These are phyloP conservation scores for Lactarius quietus DNA, from an alignment of 768 basidiomycete genomes.

Conservation along the genomic window DNA sequence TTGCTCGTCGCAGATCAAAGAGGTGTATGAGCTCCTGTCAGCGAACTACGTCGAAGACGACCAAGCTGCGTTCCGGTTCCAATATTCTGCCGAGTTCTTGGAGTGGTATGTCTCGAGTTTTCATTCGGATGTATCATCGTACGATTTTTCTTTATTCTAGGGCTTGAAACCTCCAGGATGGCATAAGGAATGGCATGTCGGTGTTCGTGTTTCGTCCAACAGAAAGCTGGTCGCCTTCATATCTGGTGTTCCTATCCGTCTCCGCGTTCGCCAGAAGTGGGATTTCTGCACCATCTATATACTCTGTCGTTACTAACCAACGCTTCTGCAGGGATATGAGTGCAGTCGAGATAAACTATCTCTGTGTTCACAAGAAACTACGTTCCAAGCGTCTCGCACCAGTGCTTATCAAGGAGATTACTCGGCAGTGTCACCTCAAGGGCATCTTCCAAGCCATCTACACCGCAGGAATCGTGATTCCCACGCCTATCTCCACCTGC, in stretches of 20 bases:
- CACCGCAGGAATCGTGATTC: conserved; percentile 89
- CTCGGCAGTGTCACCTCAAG: conserved; percentile 82
- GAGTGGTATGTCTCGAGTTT: conserved; percentile 57
- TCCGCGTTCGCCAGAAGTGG: conserved; percentile 84
- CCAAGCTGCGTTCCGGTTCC: conserved; percentile 93
- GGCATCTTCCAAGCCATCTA: conserved; percentile 97
- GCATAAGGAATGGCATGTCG: conserved; percentile 91
- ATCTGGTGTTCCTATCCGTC: conserved; percentile 81
- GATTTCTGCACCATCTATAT: conserved; percentile 30
- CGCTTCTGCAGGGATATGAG: conserved; percentile 51
- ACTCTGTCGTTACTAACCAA: conserved; percentile 6
- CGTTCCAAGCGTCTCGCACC: conserved; percentile 93
- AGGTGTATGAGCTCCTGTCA: conserved; percentile 88
- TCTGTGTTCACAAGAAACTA: conserved; percentile 96
- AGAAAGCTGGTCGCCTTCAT: conserved; percentile 97
- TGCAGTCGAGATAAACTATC: conserved; percentile 92
- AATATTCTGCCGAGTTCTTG: conserved; percentile 92
- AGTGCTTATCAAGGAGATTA: conserved; percentile 96
- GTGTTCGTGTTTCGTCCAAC: conserved; percentile 85
- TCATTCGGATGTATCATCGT: not conserved
- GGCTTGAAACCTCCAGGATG: conserved; percentile 97
- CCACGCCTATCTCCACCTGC: conserved; percentile 88
- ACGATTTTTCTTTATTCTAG: conserved; percentile 38
- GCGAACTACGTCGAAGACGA: conserved; percentile 96
- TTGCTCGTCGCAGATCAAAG: conserved; percentile 61